A percentile compares a stretch with the other conserved stretches of the same genome.
Evolutionary conservation across 2,329 filamentous ascomycete genomes (phyloP).

Genomic region (Colletotrichum paranaense): DNA sequence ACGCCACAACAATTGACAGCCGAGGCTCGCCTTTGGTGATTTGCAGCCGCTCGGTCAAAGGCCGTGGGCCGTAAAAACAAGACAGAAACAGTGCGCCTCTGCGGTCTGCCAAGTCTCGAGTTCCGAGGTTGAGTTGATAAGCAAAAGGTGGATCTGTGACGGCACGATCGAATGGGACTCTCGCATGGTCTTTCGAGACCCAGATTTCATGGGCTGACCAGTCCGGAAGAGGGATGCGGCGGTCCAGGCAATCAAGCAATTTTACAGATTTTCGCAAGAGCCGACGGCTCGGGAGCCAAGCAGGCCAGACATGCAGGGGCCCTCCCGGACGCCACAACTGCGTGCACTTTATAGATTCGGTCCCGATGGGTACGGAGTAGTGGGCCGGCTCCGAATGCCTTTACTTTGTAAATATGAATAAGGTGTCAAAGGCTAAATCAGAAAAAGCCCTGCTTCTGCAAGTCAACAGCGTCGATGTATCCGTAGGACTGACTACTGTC

Average conservation of each 20-base stretch:
- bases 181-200: background rate
- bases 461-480: background rate
- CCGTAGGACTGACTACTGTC: background rate
- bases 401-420: background rate
- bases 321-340: slow-evolving; percentile 1
- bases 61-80: slow-evolving; percentile 18
- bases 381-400: slow-evolving; percentile 11
- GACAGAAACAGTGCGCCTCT: slow-evolving; percentile 1
- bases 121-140: slow-evolving; percentile 14
- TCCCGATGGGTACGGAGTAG: background rate
- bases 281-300: slow-evolving; percentile 29
- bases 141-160: background rate
- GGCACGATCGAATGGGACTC: slow-evolving; percentile 13
- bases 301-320: slow-evolving; percentile 12
- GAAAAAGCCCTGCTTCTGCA: background rate
- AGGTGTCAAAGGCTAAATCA: background rate
- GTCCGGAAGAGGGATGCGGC: background rate
- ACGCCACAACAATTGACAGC: slow-evolving; percentile 9
- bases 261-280: slow-evolving; percentile 25
- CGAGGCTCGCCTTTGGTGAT: slow-evolving; percentile 23
- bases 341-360: slow-evolving; percentile 4
- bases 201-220: slow-evolving; percentile 27
- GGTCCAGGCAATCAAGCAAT: slow-evolving; percentile 8
- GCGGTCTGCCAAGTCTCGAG: background rate
- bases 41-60: slow-evolving; percentile 24